Evolutionary conservation across 371 early-diverging fungal genomes (phyloP).

Genomic region (Mortierella sp.): DNA sequence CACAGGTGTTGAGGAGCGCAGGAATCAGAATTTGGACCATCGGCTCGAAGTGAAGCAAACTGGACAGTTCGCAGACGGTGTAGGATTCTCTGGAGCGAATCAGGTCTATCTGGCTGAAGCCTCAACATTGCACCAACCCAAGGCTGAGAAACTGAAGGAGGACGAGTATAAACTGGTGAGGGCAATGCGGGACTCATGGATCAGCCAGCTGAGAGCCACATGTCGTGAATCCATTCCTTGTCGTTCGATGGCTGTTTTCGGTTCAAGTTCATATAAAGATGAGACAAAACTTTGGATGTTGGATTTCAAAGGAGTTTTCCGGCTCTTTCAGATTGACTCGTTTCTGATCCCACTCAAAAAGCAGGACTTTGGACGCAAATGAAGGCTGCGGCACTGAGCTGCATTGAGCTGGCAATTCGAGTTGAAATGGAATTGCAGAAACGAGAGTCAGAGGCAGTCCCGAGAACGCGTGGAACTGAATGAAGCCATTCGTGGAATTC

Average conservation of each 20-base stretch:
- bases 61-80: slow-evolving; percentile 21
- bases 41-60: slow-evolving; percentile 3
- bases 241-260: slow-evolving; percentile 13
- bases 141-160: slow-evolving; percentile 12
- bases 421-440: too few relatives aligned
- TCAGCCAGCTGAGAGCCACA: slow-evolving; percentile 12
- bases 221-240: not conserved
- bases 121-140: slow-evolving; percentile 20
- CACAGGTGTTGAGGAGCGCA: slow-evolving; percentile 16
- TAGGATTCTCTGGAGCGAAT: not conserved
- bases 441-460: too few relatives aligned
- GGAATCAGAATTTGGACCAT: not conserved
- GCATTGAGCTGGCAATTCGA: too few relatives aligned
- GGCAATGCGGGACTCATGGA: slow-evolving; percentile 19
- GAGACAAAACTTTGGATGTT: slow-evolving; percentile 20
- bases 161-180: slow-evolving; percentile 23
- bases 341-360: slow-evolving; percentile 16
- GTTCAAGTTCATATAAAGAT: slow-evolving; percentile 17
- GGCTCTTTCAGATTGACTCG: slow-evolving; percentile 8
- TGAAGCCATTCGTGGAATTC: too few relatives aligned
- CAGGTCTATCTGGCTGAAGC: not conserved
- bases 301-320: slow-evolving; percentile 15
- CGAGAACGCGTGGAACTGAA: too few relatives aligned
- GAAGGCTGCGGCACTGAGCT: too few relatives aligned
- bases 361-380: slow-evolving; percentile 7